Base-by-base conservation (phyloP, 345 rosid species). In the Linum lewisii region DNA sequence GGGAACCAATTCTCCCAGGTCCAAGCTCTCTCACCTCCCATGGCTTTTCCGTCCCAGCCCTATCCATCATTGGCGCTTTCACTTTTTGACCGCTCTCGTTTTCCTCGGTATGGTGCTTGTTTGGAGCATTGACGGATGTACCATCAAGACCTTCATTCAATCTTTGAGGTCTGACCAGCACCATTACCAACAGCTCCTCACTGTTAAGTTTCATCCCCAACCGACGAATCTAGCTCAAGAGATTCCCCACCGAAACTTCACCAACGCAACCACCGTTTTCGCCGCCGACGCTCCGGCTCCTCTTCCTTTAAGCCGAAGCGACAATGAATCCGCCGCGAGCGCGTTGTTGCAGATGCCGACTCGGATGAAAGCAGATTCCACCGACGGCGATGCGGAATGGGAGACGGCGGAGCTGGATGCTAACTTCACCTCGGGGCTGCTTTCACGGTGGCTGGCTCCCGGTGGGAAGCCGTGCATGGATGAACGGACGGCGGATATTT, bases 61-160 rank as follows among this genome's bases (percentile, higher is more conserved):
- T 24, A 19, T 81, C 32, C 77, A 75, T 69, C 90, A 82, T 72
- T 83, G 91, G 89, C 78, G 97, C 44, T 77, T 93, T 57, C 81
- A 86, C 58, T 70, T 82, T 18, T 73, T 89, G 5, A 76, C 84
- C 8, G 78, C 84, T 64, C 68, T 93, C 2, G 85, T 82, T 34
- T 81, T 83, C 52, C 63, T 79, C 38, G 79, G 75, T 13, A 69
- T 83, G 91, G 66, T 84, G 60, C 79, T 70, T 21, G 72, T 84
- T 44, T 87, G 91, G 94, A 83, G 84, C 80, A 66, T 86, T 3
- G 99, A 93, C 56, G 86, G 88, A 2, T 67, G 84, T 55, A 72
- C 79, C 2, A 58, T 88, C 36, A 77, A 66, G 66, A 71, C 62
- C 73, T 72, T 88, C 53, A 54, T 86, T 19, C 61, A 81, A 37